A percentile compares a stretch with the other conserved stretches of the same genome.
Conservation (phyloP, 140 eudicot species). For the Erigeron philadelphicus region DNA sequence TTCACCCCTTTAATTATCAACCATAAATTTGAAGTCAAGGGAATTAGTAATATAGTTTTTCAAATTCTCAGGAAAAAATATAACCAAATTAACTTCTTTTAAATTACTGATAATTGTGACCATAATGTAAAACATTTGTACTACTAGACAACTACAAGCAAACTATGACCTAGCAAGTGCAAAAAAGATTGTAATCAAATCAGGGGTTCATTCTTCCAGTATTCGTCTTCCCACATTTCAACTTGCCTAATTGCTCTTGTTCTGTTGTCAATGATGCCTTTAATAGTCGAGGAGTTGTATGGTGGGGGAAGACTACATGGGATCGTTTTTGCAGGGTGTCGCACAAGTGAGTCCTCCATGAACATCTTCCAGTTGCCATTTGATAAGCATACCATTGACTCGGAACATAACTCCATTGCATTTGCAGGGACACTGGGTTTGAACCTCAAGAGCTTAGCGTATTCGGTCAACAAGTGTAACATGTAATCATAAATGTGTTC, state of each 20-base stretch:
- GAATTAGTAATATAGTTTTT: too few relatives aligned
- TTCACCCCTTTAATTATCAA: too few relatives aligned
- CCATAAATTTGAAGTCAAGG: too few relatives aligned
- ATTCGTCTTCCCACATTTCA: slow-evolving; percentile 3
- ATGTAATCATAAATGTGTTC: background rate
- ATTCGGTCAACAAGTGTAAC: background rate
- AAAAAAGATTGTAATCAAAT: background rate
- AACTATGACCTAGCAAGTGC: too few relatives aligned
- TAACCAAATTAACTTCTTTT: too few relatives aligned
- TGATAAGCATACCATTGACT: background rate
- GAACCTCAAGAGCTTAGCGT: background rate
- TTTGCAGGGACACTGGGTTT: background rate
- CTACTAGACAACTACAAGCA: too few relatives aligned
- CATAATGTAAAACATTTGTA: too few relatives aligned
- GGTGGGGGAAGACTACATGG: background rate
- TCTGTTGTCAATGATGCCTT: background rate
- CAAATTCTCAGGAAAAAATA: too few relatives aligned
- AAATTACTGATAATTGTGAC: too few relatives aligned
- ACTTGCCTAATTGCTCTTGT: background rate
- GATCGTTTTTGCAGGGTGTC: background rate
- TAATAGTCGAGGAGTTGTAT: background rate
- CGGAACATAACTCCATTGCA: background rate
- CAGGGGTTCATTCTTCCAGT: background rate
- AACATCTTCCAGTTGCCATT: background rate
- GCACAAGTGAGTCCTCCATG: background rate